Base-by-base conservation (phyloP, 495 filamentous ascomycete species). In the Evansstolkia leycettana region DNA sequence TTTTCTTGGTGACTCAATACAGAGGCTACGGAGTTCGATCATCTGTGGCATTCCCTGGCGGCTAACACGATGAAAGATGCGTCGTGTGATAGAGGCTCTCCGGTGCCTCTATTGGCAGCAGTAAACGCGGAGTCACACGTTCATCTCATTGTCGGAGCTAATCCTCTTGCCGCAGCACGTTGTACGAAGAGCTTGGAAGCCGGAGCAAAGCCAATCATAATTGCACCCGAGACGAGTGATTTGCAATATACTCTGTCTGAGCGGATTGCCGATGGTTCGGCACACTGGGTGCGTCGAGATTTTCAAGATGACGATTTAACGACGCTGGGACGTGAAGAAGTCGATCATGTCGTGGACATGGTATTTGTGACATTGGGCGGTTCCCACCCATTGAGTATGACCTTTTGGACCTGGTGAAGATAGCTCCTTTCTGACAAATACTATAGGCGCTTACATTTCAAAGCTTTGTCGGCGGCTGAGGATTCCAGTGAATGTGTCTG, bases 401-500 rank as follows among this genome's bases (percentile, higher is more conserved):
- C n/a, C n/a, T n/a, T n/a, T n/a, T n/a, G n/a, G n/a, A n/a, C n/a
- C n/a, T n/a, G n/a, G n/a, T n/a, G n/a, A n/a, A n/a, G n/a, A n/a
- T n/a, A n/a, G n/a, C n/a, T n/a, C n/a, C 10, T 29, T 10, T 7
- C 17, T 19, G 17, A 19, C 13, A 17, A 16, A 3, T 6, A 16
- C 14, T 39, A n/a, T n/a, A 80, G 75, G 70, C 38, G 45, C 71
- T 17, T 70, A 78, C 39, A 81, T 96, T 37, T 85, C 86, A 0
- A 69, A 62, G 2, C 60, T 85, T 8, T 96, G 90, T 54, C 70
- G 71, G 28, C 68, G 78, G 17, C 68, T 89, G 31, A 73, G 90
- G 16, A 90, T 96, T 37, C 89, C 92, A 6, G 69, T 96, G 47
- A 98, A 98, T 56, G 84, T 95, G 5, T 70, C 84, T 37, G 90